Evolutionary conservation across 2,329 filamentous ascomycete genomes (phyloP).

Genomic region (Fusarium sp.): DNA sequence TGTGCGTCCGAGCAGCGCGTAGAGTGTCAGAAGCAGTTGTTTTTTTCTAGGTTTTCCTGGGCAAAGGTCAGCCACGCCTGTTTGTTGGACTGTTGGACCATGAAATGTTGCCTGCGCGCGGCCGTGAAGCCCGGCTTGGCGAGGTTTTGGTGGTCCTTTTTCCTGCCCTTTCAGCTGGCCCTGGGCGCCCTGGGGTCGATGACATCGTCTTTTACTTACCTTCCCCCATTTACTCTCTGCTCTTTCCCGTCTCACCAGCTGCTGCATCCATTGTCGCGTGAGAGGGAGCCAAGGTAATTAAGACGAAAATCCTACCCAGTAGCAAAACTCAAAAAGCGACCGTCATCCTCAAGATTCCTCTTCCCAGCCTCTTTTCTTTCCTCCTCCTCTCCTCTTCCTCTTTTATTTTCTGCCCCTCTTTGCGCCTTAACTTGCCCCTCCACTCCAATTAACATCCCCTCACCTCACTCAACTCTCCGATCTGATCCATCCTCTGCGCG

Average conservation of each 20-base stretch:
- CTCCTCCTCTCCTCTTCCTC: neutral
- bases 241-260: conserved; percentile 16
- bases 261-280: conserved; percentile 27
- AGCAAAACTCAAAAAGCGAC: conserved; percentile 3
- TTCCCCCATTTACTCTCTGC: neutral
- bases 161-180: neutral
- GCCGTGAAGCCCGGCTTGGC: conserved; percentile 38
- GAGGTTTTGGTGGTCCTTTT: conserved; percentile 12
- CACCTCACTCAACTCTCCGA: conserved; percentile 22
- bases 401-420: neutral
- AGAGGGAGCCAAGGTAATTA: conserved; percentile 26
- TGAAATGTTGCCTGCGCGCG: conserved; percentile 11
- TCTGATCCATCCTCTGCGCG: conserved; percentile 19
- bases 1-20: neutral
- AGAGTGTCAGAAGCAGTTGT: conserved; percentile 1
- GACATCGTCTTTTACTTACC: conserved; percentile 25
- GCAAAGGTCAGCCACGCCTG: neutral
- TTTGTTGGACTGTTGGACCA: conserved; percentile 1
- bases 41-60: conserved; percentile 8
- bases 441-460: conserved; percentile 14
- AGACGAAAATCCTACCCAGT: neutral
- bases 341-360: conserved; percentile 10
- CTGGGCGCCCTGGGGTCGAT: conserved; percentile 3
- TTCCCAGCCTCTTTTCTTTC: neutral
- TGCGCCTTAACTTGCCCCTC: conserved; percentile 13